A percentile compares a stretch with the other conserved stretches of the same genome.
Conservation (phyloP, 1,284 basidiomycete genomes). For the Moesziomyces sp. region DNA sequence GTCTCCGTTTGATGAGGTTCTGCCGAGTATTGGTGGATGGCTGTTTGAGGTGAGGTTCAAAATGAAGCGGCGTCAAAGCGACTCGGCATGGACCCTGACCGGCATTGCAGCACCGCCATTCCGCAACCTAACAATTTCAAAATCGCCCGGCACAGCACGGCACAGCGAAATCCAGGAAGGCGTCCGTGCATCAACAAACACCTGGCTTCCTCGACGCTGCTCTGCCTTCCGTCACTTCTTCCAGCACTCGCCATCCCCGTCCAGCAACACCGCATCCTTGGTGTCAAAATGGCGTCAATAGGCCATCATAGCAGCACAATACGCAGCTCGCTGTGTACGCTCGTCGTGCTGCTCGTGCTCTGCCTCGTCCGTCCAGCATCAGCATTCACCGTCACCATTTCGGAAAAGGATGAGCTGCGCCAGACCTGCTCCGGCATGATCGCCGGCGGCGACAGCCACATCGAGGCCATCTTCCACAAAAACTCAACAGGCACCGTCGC, state of each 20-base stretch:
- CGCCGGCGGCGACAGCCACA: conserved; percentile 80
- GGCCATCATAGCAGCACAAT: conserved; percentile 8
- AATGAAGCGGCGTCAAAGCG: not conserved
- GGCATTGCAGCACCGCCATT: no score
- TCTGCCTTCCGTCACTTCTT: no score
- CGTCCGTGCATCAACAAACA: no score
- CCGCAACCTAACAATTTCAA: no score
- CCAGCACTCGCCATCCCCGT: no score
- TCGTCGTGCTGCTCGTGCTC: conserved; percentile 5
- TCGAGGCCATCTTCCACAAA: conserved; percentile 79
- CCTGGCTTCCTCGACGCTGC: no score
- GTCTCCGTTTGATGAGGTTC: no score
- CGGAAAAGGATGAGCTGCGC: conserved; percentile 74
- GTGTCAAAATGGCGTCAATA: not conserved
- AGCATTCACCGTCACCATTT: conserved; percentile 54
- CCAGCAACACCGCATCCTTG: no score
- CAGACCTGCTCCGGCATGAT: conserved; percentile 98
- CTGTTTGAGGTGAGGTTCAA: not conserved
- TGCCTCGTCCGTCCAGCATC: conserved; percentile 1
- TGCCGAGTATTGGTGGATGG: no score
- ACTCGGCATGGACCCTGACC: no score
- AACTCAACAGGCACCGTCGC: conserved; percentile 86
- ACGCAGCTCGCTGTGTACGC: conserved; percentile 4
- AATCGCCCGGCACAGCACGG: no score
- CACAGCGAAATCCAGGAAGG: no score